Percentiles rank a stretch among this genome's conserved stretches.
Conservation (phyloP, 306 rosid species). For the Rosa chinensis region DNA sequence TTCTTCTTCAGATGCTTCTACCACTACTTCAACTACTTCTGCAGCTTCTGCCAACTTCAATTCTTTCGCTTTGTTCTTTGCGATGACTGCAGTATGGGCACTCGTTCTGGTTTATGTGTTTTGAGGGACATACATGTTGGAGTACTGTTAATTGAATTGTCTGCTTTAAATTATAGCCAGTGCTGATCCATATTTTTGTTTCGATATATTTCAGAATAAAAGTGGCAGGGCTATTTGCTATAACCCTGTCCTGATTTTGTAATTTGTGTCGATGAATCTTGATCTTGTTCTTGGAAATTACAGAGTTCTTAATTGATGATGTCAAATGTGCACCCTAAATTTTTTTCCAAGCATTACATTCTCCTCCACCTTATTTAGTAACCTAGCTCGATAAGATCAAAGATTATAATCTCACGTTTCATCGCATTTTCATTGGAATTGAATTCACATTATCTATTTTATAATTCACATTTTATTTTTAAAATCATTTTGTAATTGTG, state of each 20-base stretch:
- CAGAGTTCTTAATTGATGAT: too few species aligned
- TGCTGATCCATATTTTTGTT: not conserved
- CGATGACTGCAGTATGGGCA: conserved; percentile 28
- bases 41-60: conserved; percentile 12
- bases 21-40: conserved; percentile 1
- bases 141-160: not conserved
- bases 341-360: too few species aligned
- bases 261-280: not conserved
- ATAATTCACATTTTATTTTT: too few species aligned
- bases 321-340: too few species aligned
- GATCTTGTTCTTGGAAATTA: not conserved
- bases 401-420: too few species aligned
- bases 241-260: not conserved
- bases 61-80: conserved; percentile 19
- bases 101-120: conserved; percentile 16
- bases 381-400: too few species aligned
- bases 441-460: too few species aligned
- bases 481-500: too few species aligned
- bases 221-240: not conserved
- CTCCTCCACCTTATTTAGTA: too few species aligned
- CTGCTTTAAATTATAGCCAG: not conserved
- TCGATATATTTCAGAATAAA: conserved; percentile 11
- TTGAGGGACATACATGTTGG: not conserved
- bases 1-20: conserved; percentile 32
- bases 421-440: too few species aligned